Conservation (phyloP, 148 eudicot species). For the Agrostemma githago region DNA sequence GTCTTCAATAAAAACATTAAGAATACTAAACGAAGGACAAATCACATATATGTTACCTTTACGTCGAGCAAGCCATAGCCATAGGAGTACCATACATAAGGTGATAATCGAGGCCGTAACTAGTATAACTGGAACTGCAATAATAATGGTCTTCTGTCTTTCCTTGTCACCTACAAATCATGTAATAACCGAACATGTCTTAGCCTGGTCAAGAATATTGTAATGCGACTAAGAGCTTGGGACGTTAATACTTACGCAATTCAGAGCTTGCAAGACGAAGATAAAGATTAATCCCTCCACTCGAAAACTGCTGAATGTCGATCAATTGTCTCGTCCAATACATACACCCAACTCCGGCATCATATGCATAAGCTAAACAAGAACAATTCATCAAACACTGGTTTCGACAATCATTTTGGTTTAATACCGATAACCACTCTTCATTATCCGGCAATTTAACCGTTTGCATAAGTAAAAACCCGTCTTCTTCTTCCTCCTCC, state of each 20-base stretch:
- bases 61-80: constrained; percentile 3
- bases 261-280: constrained; percentile 13
- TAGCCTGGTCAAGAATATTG: no score
- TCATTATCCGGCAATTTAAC: constrained; percentile 36
- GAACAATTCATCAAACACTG: constrained; percentile 18
- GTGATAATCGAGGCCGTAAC: neutral
- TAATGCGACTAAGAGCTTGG: no score
- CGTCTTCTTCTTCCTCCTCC: constrained; percentile 33
- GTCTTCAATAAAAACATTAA: neutral
- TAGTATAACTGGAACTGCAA: neutral
- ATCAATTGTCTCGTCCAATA: constrained; percentile 8
- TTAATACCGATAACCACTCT: neutral
- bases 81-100: neutral
- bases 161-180: constrained; percentile 4
- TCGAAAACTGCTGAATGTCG: neutral
- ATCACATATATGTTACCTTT: neutral
- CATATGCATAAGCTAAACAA: constrained; percentile 14
- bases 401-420: constrained; percentile 28
- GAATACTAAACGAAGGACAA: neutral
- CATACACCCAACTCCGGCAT: constrained; percentile 11
- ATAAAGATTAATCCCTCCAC: constrained; percentile 8
- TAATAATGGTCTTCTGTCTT: neutral
- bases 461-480: constrained; percentile 23
- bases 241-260: neutral
- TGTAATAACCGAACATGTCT: neutral